Conservation (phyloP, 2,329 filamentous ascomycete genomes). For the Fusarium pilosicola region DNA sequence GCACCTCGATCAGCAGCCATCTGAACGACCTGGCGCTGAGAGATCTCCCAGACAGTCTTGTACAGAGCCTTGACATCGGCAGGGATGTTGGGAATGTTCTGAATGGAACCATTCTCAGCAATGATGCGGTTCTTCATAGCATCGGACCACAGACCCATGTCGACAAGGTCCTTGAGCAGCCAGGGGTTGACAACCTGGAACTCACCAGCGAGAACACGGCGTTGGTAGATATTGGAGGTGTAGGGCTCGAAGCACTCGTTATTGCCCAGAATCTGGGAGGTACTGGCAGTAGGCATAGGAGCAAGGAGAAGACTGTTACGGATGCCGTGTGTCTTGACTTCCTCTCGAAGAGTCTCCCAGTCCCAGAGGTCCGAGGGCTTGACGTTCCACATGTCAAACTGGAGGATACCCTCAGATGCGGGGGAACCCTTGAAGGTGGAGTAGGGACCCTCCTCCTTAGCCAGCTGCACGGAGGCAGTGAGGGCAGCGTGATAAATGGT, state of each 20-base stretch:
- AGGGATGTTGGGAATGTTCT: constrained; percentile 97
- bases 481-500: constrained; percentile 98
- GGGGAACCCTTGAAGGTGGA: constrained; percentile 92
- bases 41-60: constrained; percentile 99
- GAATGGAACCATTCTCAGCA: constrained; percentile 92
- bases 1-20: constrained; percentile 99
- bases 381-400: constrained; percentile 99
- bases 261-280: constrained; percentile 97
- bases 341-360: constrained; percentile 86
- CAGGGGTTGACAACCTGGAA: constrained; percentile 99
- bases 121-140: constrained; percentile 99
- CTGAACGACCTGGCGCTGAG: constrained; percentile 92
- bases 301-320: constrained; percentile 96
- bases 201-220: constrained; percentile 95
- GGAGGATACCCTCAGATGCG: constrained; percentile 92
- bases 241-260: constrained; percentile 99
- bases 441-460: constrained; percentile 85
- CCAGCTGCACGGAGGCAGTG: constrained; percentile 87
- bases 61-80: constrained; percentile 95
- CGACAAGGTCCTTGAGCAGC: constrained; percentile 97
- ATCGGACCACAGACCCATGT: constrained; percentile 98
- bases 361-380: constrained; percentile 96
- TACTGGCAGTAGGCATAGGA: constrained; percentile 97
- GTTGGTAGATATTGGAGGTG: constrained; percentile 99
- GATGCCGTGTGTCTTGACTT: constrained; percentile 92